A percentile compares a stretch with the other conserved stretches of the same genome.
Evolutionary conservation across 306 rosid species (phyloP).

Genomic region (Geum urbanum): DNA sequence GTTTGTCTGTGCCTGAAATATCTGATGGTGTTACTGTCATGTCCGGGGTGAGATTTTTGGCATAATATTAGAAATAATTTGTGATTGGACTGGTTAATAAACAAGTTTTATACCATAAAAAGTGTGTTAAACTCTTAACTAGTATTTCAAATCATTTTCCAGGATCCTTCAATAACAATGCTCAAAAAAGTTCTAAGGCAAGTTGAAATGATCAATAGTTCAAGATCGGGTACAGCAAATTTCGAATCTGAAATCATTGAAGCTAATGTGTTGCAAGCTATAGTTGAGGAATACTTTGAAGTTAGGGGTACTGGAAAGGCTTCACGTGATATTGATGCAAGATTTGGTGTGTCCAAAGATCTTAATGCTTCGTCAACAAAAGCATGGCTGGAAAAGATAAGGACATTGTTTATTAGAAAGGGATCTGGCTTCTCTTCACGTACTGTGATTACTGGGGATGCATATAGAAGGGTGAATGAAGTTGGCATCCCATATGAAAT

Average conservation of each 20-base stretch:
- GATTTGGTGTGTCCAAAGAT: conserved; percentile 67
- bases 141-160: conserved; percentile 21
- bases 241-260: conserved; percentile 79
- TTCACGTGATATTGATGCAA: conserved; percentile 60
- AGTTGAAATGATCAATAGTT: conserved; percentile 60
- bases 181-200: conserved; percentile 73
- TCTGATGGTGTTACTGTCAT: conserved; percentile 92
- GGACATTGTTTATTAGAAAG: conserved; percentile 78
- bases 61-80: conserved; percentile 5
- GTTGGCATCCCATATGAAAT: conserved; percentile 82
- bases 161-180: conserved; percentile 83
- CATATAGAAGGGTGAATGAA: conserved; percentile 73
- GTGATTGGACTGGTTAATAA: background rate
- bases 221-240: conserved; percentile 81
- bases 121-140: background rate
- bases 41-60: conserved; percentile 61
- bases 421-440: conserved; percentile 98
- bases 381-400: conserved; percentile 93
- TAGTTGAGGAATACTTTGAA: conserved; percentile 72
- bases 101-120: background rate
- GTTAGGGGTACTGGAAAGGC: conserved; percentile 72
- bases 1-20: conserved; percentile 83
- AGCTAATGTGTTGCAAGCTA: conserved; percentile 71
- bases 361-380: conserved; percentile 60
- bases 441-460: conserved; percentile 91